Conservation (phyloP, 140 eudicot species). For the Oenanthe javanica region DNA sequence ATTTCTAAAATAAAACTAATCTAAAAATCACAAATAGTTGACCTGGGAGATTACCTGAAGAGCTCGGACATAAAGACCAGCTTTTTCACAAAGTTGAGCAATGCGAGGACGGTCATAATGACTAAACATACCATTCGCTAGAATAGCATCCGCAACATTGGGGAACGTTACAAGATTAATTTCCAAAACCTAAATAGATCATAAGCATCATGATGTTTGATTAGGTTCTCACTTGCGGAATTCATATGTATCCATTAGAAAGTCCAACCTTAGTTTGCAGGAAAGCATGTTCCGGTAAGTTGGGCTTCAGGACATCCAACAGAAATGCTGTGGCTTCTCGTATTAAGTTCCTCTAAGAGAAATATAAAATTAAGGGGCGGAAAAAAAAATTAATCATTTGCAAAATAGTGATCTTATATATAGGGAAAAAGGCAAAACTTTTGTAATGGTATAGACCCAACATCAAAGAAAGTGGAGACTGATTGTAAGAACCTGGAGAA, state of each 20-base stretch:
- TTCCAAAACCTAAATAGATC: slow-evolving; percentile 42
- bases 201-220: not conserved
- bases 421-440: not conserved
- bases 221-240: not conserved
- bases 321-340: slow-evolving; percentile 79
- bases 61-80: slow-evolving; percentile 37
- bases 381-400: not conserved
- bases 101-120: slow-evolving; percentile 67
- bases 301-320: slow-evolving; percentile 64
- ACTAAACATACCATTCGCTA: slow-evolving; percentile 66
- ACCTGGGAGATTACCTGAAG: slow-evolving; percentile 8
- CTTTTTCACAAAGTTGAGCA: slow-evolving; percentile 74
- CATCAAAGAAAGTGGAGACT: not conserved
- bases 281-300: slow-evolving; percentile 52
- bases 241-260: not conserved
- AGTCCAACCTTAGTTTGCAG: slow-evolving; percentile 50
- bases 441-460: not conserved
- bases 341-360: slow-evolving; percentile 73
- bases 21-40: not conserved
- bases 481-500: slow-evolving; percentile 62
- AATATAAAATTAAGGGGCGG: not conserved
- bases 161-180: slow-evolving; percentile 63
- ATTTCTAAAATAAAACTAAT: not conserved
- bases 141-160: slow-evolving; percentile 58
- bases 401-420: not conserved